phyloP scores from a whole-genome alignment of 768 basidiomycete species.

The Gyrodon lividus region DNA sequence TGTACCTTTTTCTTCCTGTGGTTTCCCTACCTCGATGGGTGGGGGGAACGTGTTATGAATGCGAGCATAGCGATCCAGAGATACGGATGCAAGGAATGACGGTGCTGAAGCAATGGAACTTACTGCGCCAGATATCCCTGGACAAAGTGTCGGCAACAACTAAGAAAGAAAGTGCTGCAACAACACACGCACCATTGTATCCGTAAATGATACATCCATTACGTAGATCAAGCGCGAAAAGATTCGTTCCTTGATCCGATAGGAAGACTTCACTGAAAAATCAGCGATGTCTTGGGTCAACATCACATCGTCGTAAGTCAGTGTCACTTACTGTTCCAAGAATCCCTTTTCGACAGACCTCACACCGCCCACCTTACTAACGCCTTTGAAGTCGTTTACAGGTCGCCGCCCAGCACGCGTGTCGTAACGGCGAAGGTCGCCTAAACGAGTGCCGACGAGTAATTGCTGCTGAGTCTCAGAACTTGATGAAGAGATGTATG shows the following conservation, averaged over 20 bases:
- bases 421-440: conserved; percentile 77
- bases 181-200: conserved; percentile 54
- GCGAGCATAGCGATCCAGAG: conserved; percentile 69
- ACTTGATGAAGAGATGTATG: conserved; percentile 48
- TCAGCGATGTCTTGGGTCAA: neutral
- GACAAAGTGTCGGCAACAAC: conserved; percentile 1
- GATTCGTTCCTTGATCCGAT: conserved; percentile 60
- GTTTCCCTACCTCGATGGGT: conserved; percentile 45
- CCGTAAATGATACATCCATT: conserved; percentile 62
- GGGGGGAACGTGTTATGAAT: conserved; percentile 63
- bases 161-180: neutral
- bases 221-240: conserved; percentile 68
- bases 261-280: conserved; percentile 62
- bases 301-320: neutral
- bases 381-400: conserved; percentile 60
- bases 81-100: conserved; percentile 53
- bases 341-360: conserved; percentile 56
- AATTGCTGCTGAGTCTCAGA: conserved; percentile 46
- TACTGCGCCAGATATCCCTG: conserved; percentile 72
- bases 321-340: conserved; percentile 57
- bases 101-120: conserved; percentile 60
- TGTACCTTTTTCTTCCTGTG: conserved; percentile 55
- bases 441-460: conserved; percentile 70
- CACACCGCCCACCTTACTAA: conserved; percentile 63
- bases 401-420: conserved; percentile 68